A percentile compares a stretch with the other conserved stretches of the same genome.
These are phyloP conservation scores for Coemansia sp. DNA, from an alignment of 192 early-diverging fungal genomes.

Conservation along the genomic window DNA sequence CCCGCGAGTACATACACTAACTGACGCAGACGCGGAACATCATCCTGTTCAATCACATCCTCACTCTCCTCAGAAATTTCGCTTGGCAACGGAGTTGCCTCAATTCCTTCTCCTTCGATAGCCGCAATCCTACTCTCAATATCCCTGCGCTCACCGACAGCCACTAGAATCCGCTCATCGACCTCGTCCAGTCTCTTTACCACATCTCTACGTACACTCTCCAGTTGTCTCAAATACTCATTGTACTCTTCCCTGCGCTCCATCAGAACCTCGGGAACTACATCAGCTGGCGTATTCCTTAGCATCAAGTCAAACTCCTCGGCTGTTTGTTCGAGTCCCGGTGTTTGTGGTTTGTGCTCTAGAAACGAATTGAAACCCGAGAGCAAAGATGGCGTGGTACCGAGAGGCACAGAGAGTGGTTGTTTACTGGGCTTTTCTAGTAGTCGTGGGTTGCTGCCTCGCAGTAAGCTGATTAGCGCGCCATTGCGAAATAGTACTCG, in stretches of 20 bases:
- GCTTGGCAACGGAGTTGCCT: neutral
- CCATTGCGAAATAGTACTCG: slow-evolving; percentile 38
- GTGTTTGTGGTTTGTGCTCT: slow-evolving; percentile 3
- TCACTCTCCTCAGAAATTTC: slow-evolving; percentile 15
- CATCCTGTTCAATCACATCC: slow-evolving; percentile 27
- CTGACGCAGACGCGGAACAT: slow-evolving; percentile 40
- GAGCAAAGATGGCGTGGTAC: slow-evolving; percentile 33
- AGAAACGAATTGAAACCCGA: slow-evolving; percentile 41
- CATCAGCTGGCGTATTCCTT: slow-evolving; percentile 7
- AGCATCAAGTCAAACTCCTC: slow-evolving; percentile 36
- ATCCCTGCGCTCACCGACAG: slow-evolving; percentile 20
- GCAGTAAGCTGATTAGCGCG: slow-evolving; percentile 26
- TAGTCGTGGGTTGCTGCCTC: slow-evolving; percentile 11
- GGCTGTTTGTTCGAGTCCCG: slow-evolving; percentile 15
- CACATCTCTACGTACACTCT: slow-evolving; percentile 20
- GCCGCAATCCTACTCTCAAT: slow-evolving; percentile 22
- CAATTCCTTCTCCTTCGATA: neutral
- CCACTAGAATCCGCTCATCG: slow-evolving; percentile 26
- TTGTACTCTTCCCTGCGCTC: slow-evolving; percentile 41
- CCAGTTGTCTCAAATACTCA: slow-evolving; percentile 32
- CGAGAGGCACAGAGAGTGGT: slow-evolving; percentile 12
- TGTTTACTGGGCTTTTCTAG: neutral
- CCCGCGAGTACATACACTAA: slow-evolving; percentile 49
- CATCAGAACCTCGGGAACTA: slow-evolving; percentile 17
- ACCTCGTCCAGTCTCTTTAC: slow-evolving; percentile 23